Evolutionary conservation across 208 protist genomes (phyloP).

Genomic region (Phytomonas sp.): DNA sequence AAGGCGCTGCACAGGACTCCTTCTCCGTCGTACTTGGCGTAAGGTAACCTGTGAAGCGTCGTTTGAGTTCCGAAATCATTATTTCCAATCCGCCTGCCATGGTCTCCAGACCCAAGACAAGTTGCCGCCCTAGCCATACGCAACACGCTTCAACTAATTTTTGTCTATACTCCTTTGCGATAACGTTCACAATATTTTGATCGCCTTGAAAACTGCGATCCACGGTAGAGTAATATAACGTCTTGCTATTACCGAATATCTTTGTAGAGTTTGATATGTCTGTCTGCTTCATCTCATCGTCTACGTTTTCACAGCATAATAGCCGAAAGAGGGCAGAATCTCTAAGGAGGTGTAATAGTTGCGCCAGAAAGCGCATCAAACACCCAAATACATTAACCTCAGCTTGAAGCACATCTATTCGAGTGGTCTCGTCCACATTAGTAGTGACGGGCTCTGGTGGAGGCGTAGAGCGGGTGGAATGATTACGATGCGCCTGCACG

Average conservation of each 20-base stretch:
- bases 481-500: slow-evolving; percentile 26
- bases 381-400: slow-evolving; percentile 43
- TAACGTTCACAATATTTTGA: not conserved
- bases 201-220: not conserved
- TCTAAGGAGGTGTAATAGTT: slow-evolving; percentile 28
- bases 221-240: not conserved
- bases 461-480: slow-evolving; percentile 9
- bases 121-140: not conserved
- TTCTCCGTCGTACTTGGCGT: not conserved
- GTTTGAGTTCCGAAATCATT: not conserved
- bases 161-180: not conserved
- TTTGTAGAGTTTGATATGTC: not conserved
- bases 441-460: not conserved
- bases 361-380: slow-evolving; percentile 29
- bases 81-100: not conserved
- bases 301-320: not conserved
- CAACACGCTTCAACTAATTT: not conserved
- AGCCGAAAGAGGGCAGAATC: not conserved
- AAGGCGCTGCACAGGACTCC: not conserved
- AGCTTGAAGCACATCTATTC: slow-evolving; percentile 17
- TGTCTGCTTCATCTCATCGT: not conserved
- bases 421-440: not conserved
- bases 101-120: not conserved
- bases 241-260: not conserved
- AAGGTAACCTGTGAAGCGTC: not conserved